These are phyloP conservation scores for Aspergillus sp. DNA, from an alignment of 2,329 filamentous ascomycete species.

Conservation along the genomic window DNA sequence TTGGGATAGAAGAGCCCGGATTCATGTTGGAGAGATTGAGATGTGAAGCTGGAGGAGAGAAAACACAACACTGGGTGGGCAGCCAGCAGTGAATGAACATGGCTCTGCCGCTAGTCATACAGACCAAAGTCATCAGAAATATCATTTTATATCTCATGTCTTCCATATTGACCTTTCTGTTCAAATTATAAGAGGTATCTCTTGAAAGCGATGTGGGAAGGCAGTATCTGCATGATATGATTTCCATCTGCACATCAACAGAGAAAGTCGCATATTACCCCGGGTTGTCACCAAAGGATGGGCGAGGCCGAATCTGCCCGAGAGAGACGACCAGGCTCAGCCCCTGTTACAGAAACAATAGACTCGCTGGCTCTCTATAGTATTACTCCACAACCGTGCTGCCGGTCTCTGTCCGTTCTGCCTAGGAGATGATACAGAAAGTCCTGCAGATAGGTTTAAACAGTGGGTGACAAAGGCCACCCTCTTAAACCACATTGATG, in stretches of 20 bases:
- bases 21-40: too few relatives aligned
- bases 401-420: constrained; percentile 9
- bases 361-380: constrained; percentile 7
- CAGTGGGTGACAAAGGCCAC: constrained; percentile 8
- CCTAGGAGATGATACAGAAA: constrained; percentile 5
- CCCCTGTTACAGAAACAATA: constrained; percentile 2
- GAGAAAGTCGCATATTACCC: constrained; percentile 12
- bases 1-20: too few relatives aligned
- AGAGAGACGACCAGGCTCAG: constrained; percentile 4
- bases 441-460: constrained; percentile 2
- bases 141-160: too few relatives aligned
- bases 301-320: constrained; percentile 2
- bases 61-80: too few relatives aligned
- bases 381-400: constrained; percentile 9
- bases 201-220: too few relatives aligned
- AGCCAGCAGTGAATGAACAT: too few relatives aligned
- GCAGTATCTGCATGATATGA: constrained; percentile 15
- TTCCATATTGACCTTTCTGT: too few relatives aligned
- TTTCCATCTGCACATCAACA: constrained; percentile 10
- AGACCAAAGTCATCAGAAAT: too few relatives aligned
- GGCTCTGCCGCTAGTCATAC: too few relatives aligned
- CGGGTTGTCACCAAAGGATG: background rate
- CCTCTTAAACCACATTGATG: constrained; percentile 8
- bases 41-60: too few relatives aligned
- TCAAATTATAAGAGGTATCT: too few relatives aligned